Evolutionary conservation across 169 alveolate genomes (phyloP).

Genomic region (Plasmodium knowlesi): DNA sequence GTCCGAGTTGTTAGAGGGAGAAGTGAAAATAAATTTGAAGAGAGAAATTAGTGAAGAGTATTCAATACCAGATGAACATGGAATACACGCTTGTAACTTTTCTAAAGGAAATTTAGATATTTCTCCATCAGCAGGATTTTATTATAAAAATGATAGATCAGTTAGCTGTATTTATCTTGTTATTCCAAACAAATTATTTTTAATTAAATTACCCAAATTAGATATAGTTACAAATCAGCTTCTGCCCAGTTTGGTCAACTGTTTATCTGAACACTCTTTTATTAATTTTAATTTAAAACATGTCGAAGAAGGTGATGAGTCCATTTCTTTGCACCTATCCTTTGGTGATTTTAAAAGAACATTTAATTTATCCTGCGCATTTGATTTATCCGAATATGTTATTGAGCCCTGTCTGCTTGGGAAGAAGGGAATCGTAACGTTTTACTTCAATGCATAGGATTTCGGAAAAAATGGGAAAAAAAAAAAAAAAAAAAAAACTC

Average conservation of each 20-base stretch:
- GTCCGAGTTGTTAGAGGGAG: slow-evolving; percentile 52
- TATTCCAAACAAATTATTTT: slow-evolving; percentile 25
- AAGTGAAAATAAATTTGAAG: slow-evolving; percentile 45
- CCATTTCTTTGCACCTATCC: slow-evolving; percentile 7
- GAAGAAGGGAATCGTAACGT: slow-evolving; percentile 26
- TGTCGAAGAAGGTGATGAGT: slow-evolving; percentile 40
- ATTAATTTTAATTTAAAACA: slow-evolving; percentile 42
- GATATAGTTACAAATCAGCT: slow-evolving; percentile 27
- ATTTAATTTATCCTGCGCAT: slow-evolving; percentile 30
- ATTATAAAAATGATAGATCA: slow-evolving; percentile 29
- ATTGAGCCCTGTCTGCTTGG: slow-evolving; percentile 51
- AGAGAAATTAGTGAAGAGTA: slow-evolving; percentile 55
- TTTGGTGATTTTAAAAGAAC: slow-evolving; percentile 29
- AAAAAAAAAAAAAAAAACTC: no score
- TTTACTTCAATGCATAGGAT: slow-evolving; percentile 1
- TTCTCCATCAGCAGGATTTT: slow-evolving; percentile 40
- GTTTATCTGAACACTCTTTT: slow-evolving; percentile 34
- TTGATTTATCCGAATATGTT: slow-evolving; percentile 33
- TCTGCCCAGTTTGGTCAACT: slow-evolving; percentile 53
- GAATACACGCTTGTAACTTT: slow-evolving; percentile 34
- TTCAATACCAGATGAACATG: not conserved
- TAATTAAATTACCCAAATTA: slow-evolving; percentile 58
- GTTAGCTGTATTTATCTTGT: slow-evolving; percentile 58
- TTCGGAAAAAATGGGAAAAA: no score
- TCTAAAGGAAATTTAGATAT: slow-evolving; percentile 50